These are phyloP conservation scores for Quercus glauca DNA, from an alignment of 306 rosid species.

Conservation along the genomic window DNA sequence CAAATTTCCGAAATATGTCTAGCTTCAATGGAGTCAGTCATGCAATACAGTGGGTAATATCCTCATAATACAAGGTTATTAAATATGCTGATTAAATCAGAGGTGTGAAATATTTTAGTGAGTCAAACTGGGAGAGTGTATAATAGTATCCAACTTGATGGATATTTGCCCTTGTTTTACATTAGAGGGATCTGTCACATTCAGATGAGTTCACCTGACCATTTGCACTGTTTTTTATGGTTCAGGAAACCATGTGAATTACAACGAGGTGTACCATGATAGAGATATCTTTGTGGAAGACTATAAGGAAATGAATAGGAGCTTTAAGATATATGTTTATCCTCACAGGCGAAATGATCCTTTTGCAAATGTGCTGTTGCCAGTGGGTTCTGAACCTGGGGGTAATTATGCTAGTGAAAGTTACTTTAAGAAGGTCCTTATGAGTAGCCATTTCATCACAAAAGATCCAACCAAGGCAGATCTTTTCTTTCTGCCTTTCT, in stretches of 20 bases:
- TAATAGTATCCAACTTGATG: neutral
- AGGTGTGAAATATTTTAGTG: too few relatives aligned
- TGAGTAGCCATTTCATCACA: constrained; percentile 63
- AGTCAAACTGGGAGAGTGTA: too few relatives aligned
- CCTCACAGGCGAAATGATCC: constrained; percentile 64
- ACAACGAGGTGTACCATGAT: constrained; percentile 61
- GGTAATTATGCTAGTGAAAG: constrained; percentile 93
- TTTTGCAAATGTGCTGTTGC: constrained; percentile 69
- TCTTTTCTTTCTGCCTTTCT: constrained; percentile 81
- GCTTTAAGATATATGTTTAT: constrained; percentile 82
- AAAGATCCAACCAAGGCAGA: constrained; percentile 56
- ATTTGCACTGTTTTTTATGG: constrained; percentile 14
- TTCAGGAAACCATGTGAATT: constrained; percentile 42
- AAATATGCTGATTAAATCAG: too few relatives aligned
- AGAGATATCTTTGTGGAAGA: constrained; percentile 58
- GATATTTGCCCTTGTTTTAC: neutral
- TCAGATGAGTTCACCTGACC: neutral
- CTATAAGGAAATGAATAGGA: constrained; percentile 69
- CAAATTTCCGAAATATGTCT: too few relatives aligned
- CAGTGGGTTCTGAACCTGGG: constrained; percentile 51
- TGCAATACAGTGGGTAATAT: too few relatives aligned
- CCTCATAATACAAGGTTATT: too few relatives aligned
- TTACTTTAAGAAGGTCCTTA: constrained; percentile 67
- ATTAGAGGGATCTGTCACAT: neutral
- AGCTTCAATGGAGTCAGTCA: too few relatives aligned